Evolutionary conservation across 768 basidiomycete species (phyloP).

Genomic region (Sarcomyxa edulis): DNA sequence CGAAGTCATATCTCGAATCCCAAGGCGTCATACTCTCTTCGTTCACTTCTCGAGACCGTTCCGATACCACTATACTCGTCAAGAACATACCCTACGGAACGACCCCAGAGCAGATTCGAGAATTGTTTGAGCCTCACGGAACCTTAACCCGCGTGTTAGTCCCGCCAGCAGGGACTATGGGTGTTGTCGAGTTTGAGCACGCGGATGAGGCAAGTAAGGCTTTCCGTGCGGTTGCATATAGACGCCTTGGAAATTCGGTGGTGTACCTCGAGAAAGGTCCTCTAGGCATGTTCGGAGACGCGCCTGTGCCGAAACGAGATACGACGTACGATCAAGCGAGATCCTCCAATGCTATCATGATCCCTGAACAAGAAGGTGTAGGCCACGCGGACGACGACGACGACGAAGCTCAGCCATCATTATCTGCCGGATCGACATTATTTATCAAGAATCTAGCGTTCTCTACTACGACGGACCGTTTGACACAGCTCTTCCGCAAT

Average conservation of each 20-base stretch:
- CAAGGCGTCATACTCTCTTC: conserved; percentile 63
- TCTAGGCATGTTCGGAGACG: conserved; percentile 69
- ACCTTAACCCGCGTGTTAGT: conserved; percentile 66
- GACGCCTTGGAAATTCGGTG: conserved; percentile 83
- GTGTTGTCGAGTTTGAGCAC: conserved; percentile 82
- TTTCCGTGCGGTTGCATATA: conserved; percentile 80
- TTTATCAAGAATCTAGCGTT: conserved; percentile 97
- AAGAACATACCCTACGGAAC: conserved; percentile 98
- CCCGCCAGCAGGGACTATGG: conserved; percentile 91
- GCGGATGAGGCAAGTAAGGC: conserved; percentile 66
- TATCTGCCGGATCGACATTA: conserved; percentile 74
- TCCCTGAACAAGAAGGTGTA: conserved; percentile 36
- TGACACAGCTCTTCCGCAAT: conserved; percentile 64
- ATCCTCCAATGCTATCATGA: conserved; percentile 19
- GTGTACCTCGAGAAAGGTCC: conserved; percentile 94
- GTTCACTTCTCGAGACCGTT: conserved; percentile 50
- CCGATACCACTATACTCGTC: conserved; percentile 81
- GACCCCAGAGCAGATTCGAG: conserved; percentile 64
- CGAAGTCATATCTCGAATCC: conserved; percentile 82
- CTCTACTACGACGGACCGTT: conserved; percentile 72
- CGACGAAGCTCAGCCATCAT: conserved; percentile 35
- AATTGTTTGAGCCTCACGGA: conserved; percentile 76
- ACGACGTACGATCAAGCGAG: background rate
- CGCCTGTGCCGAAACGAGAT: conserved; percentile 16
- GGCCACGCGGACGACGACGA: conserved; percentile 21